Conservation (phyloP, 2,329 filamentous ascomycete genomes). For the Aspergillus intermedius region DNA sequence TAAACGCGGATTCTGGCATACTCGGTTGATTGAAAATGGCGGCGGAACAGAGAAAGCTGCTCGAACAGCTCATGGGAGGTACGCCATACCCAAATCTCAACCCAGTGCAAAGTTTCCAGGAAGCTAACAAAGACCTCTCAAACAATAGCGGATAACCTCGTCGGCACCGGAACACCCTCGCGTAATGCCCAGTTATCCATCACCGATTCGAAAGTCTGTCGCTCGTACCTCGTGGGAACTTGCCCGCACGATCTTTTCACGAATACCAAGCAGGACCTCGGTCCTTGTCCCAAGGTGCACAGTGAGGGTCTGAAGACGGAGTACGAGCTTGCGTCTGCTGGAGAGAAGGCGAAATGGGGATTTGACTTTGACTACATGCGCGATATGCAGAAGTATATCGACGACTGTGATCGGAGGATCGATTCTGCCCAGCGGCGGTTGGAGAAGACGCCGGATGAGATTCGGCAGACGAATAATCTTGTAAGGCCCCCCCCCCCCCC, state of each 20-base stretch:
- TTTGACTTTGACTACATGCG: slow-evolving; percentile 97
- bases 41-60: slow-evolving; percentile 94
- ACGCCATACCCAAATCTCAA: slow-evolving; percentile 8
- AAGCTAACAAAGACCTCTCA: slow-evolving; percentile 22
- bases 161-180: slow-evolving; percentile 67
- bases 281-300: slow-evolving; percentile 81
- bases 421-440: slow-evolving; percentile 80
- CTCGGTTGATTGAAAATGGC: slow-evolving; percentile 56
- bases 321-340: slow-evolving; percentile 66
- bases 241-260: slow-evolving; percentile 99
- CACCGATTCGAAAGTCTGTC: slow-evolving; percentile 88
- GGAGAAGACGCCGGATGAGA: slow-evolving; percentile 97
- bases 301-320: slow-evolving; percentile 82
- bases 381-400: slow-evolving; percentile 93
- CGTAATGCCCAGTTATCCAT: slow-evolving; percentile 78
- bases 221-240: slow-evolving; percentile 85
- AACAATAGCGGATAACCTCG: slow-evolving; percentile 54
- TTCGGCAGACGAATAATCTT: slow-evolving; percentile 84
- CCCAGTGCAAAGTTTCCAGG: not conserved
- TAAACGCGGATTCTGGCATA: not conserved
- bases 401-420: slow-evolving; percentile 91
- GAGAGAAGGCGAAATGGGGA: slow-evolving; percentile 69
- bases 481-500: slow-evolving; percentile 33
- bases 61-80: slow-evolving; percentile 78
- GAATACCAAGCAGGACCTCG: slow-evolving; percentile 97